Conservation (phyloP, 768 basidiomycete species). For the Steccherinum ochraceum region DNA sequence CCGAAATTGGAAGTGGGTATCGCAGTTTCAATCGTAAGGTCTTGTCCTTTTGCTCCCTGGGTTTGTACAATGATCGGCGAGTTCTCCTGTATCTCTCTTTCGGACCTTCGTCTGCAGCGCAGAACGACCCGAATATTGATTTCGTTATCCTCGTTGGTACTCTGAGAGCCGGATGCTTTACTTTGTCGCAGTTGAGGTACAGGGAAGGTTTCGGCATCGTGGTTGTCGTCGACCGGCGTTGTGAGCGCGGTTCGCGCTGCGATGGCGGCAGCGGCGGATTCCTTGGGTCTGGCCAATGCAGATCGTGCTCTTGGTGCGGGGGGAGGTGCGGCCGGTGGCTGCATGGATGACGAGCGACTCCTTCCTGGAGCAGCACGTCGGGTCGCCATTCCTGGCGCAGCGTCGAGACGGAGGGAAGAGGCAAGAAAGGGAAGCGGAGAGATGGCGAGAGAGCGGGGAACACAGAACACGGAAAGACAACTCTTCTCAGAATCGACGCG, state of each 20-base stretch:
- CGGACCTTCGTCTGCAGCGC: constrained; percentile 80
- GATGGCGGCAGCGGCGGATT: constrained; percentile 16
- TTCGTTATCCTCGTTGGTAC: constrained; percentile 40
- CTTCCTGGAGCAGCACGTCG: constrained; percentile 10
- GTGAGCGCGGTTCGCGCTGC: constrained; percentile 22
- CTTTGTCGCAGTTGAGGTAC: neutral
- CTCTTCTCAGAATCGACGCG: neutral
- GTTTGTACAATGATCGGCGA: constrained; percentile 86
- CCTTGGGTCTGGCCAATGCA: constrained; percentile 36
- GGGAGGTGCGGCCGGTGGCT: constrained; percentile 13
- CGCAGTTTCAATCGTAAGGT: constrained; percentile 78
- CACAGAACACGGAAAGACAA: no score
- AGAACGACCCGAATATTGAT: constrained; percentile 93
- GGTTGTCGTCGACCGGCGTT: constrained; percentile 20
- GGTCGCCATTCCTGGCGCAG: constrained; percentile 6
- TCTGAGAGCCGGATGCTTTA: neutral
- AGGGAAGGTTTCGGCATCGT: constrained; percentile 1
- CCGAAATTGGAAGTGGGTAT: constrained; percentile 64
- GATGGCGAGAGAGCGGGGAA: neutral
- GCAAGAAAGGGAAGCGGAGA: neutral
- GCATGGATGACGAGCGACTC: constrained; percentile 28
- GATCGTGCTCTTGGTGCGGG: constrained; percentile 36
- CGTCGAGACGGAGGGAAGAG: neutral
- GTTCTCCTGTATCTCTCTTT: constrained; percentile 77
- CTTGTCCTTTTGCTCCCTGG: constrained; percentile 65